Conservation (phyloP, 495 filamentous ascomycete genomes). For the Penicillium lagena region DNA sequence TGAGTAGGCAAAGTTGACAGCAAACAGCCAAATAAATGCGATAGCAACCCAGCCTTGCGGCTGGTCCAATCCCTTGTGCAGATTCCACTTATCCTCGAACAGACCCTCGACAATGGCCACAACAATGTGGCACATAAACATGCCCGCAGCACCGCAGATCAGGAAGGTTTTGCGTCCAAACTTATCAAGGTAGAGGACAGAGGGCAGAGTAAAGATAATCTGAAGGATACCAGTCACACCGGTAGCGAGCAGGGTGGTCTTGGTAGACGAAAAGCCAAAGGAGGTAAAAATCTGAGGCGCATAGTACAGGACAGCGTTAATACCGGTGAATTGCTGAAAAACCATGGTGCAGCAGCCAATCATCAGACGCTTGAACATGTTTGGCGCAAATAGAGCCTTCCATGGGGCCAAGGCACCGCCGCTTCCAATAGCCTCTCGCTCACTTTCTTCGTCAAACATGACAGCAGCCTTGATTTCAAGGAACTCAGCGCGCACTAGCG, state of each 20-base stretch:
- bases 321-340: conserved; percentile 59
- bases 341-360: conserved; percentile 40
- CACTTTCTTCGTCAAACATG: conserved; percentile 52
- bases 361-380: conserved; percentile 60
- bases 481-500: conserved; percentile 58
- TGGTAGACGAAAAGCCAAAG: conserved; percentile 25
- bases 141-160: conserved; percentile 62
- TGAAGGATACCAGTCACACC: conserved; percentile 67
- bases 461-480: conserved; percentile 57
- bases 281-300: conserved; percentile 31
- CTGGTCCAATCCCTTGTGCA: conserved; percentile 13
- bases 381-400: conserved; percentile 44
- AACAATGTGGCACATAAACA: conserved; percentile 50
- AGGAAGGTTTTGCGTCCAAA: conserved; percentile 66
- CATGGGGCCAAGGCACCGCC: conserved; percentile 51
- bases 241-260: conserved; percentile 57
- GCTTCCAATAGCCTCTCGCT: conserved; percentile 43
- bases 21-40: conserved; percentile 38
- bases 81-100: conserved; percentile 26
- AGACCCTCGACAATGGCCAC: conserved; percentile 33
- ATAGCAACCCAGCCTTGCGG: conserved; percentile 34
- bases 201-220: conserved; percentile 60
- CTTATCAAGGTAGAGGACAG: conserved; percentile 65
- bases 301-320: conserved; percentile 60
- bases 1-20: conserved; percentile 36